A percentile compares a stretch with the other conserved stretches of the same genome.
Evolutionary conservation across 2,329 filamentous ascomycete species (phyloP).

Genomic region (Scedosporium aurantiacum): DNA sequence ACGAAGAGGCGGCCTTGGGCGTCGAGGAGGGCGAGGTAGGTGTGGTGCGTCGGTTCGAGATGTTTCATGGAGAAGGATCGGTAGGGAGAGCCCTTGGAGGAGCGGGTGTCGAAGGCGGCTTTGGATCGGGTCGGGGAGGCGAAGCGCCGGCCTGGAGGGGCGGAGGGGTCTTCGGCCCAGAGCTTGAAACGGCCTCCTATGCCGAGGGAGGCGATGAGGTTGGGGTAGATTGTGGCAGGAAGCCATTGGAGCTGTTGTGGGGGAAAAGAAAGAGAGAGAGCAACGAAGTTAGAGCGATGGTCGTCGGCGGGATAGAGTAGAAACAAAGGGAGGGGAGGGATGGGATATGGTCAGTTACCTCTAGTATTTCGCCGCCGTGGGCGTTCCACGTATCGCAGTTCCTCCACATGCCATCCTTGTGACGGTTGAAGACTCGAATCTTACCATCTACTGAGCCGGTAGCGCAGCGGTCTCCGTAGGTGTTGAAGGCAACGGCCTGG

Average conservation of each 20-base stretch:
- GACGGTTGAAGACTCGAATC: conserved; percentile 81
- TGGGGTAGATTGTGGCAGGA: conserved; percentile 73
- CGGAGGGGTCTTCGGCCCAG: conserved; percentile 83
- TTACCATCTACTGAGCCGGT: conserved; percentile 87
- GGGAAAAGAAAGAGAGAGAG: neutral
- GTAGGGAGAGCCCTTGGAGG: conserved; percentile 51
- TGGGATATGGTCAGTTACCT: no score
- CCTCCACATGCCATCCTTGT: conserved; percentile 66
- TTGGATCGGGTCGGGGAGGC: conserved; percentile 44
- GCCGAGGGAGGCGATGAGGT: conserved; percentile 77
- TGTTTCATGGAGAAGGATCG: conserved; percentile 77
- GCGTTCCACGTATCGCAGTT: conserved; percentile 81
- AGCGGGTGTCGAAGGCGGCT: conserved; percentile 44
- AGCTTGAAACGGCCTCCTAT: conserved; percentile 80
- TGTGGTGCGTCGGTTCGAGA: conserved; percentile 68
- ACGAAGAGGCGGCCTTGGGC: conserved; percentile 71
- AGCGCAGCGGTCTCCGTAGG: conserved; percentile 82
- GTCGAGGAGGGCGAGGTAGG: conserved; percentile 75
- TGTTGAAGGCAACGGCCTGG: conserved; percentile 79
- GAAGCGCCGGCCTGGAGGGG: conserved; percentile 72
- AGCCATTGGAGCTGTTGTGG: conserved; percentile 73
- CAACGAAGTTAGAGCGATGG: conserved; percentile 3
- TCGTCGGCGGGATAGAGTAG: conserved; percentile 1
- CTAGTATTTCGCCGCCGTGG: conserved; percentile 80
- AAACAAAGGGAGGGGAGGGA: no score